Conservation (phyloP, 176 grass and related monocot species). For the Carex pumila region DNA sequence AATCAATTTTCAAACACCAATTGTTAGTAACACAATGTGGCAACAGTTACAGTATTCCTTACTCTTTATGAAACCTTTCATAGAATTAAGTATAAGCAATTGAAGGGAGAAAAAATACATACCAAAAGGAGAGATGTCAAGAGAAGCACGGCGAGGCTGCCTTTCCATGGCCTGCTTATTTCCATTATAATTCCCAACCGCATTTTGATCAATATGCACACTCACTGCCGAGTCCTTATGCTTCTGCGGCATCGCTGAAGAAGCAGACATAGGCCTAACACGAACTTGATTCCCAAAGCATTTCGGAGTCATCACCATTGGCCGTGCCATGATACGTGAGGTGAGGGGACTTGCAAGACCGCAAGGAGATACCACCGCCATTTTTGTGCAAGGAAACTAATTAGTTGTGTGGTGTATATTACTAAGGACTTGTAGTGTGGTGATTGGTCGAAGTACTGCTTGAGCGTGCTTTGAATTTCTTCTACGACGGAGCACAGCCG, state of each 20-base stretch:
- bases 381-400: not conserved
- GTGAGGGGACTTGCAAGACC: constrained; percentile 38
- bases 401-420: not conserved
- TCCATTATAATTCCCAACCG: constrained; percentile 12
- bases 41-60: not conserved
- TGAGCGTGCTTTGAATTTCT: not conserved
- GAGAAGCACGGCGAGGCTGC: constrained; percentile 32
- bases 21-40: not conserved
- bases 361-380: constrained; percentile 46
- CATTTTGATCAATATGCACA: constrained; percentile 37
- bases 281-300: constrained; percentile 5
- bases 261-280: constrained; percentile 11
- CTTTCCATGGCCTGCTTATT: constrained; percentile 26
- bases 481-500: not conserved
- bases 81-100: not conserved
- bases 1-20: not conserved
- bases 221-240: constrained; percentile 46
- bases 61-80: not conserved
- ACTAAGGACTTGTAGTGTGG: not conserved
- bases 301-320: constrained; percentile 10
- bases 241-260: constrained; percentile 41
- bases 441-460: not conserved
- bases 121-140: constrained; percentile 55
- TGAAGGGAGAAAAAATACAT: not conserved
- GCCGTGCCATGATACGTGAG: constrained; percentile 28